Conservation (phyloP, 306 rosid species). For the Quercus agrifolia region DNA sequence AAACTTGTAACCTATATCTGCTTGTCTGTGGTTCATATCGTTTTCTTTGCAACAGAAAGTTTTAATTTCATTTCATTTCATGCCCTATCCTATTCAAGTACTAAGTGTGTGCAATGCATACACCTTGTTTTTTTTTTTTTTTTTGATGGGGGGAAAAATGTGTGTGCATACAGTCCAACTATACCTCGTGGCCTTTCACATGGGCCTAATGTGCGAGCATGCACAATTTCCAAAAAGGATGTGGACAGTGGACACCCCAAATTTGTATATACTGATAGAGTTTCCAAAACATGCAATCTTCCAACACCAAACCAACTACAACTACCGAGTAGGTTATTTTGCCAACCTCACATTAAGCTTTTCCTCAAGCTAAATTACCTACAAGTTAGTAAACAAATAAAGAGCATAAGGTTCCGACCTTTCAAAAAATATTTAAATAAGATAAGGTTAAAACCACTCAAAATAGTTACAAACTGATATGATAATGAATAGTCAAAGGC, state of each 20-base stretch:
- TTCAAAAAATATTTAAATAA: slow-evolving; percentile 25
- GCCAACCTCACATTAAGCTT: slow-evolving; percentile 2
- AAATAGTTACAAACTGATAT: too few relatives aligned
- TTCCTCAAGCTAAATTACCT: not conserved
- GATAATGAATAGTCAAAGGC: too few relatives aligned
- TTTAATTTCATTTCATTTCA: not conserved
- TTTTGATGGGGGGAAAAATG: not conserved
- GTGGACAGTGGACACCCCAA: slow-evolving; percentile 46
- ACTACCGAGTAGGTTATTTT: slow-evolving; percentile 18
- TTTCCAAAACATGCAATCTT: slow-evolving; percentile 44
- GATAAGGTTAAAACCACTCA: too few relatives aligned
- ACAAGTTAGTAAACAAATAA: not conserved
- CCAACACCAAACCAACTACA: slow-evolving; percentile 22
- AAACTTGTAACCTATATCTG: not conserved
- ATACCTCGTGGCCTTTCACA: slow-evolving; percentile 28
- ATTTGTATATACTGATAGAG: slow-evolving; percentile 24
- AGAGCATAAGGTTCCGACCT: slow-evolving; percentile 19
- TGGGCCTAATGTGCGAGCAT: slow-evolving; percentile 32
- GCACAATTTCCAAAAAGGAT: slow-evolving; percentile 48
- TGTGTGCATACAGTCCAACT: slow-evolving; percentile 26
- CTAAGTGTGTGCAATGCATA: slow-evolving; percentile 4
- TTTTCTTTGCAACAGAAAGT: not conserved
- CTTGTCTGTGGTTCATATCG: not conserved
- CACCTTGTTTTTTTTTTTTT: too few relatives aligned
- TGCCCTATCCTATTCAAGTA: not conserved